Conservation (phyloP, 1,284 basidiomycete species). For the Tilletia horrida region DNA sequence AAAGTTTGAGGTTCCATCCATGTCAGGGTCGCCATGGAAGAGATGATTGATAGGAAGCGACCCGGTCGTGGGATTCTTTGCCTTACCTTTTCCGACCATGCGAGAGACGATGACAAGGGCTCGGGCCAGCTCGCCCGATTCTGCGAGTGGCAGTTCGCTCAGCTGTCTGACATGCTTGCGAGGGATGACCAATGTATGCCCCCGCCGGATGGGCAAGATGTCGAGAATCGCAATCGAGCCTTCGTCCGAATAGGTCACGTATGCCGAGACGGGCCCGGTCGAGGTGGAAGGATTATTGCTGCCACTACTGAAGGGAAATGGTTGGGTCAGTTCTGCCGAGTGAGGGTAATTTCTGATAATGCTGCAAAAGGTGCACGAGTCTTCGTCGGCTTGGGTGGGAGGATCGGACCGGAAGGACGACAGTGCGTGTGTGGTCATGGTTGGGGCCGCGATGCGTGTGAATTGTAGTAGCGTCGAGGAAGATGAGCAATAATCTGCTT, state of each 20-base stretch:
- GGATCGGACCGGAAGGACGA: neutral
- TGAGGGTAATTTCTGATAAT: constrained; percentile 20
- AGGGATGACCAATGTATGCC: constrained; percentile 38
- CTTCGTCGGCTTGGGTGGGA: too few relatives aligned
- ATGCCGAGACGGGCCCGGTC: constrained; percentile 18
- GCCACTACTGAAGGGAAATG: neutral
- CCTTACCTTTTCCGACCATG: constrained; percentile 32
- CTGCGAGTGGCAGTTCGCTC: constrained; percentile 22
- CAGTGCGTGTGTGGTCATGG: constrained; percentile 8
- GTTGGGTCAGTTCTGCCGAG: constrained; percentile 18
- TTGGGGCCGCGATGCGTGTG: too few relatives aligned
- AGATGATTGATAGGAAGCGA: too few relatives aligned
- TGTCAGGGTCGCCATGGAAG: too few relatives aligned
- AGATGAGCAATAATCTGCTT: too few relatives aligned
- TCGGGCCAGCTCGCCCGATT: constrained; percentile 28
- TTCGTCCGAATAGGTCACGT: constrained; percentile 58
- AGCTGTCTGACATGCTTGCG: constrained; percentile 30
- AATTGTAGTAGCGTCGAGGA: too few relatives aligned
- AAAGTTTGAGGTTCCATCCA: neutral
- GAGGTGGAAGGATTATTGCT: neutral
- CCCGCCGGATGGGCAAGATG: constrained; percentile 67
- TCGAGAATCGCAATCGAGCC: constrained; percentile 70
- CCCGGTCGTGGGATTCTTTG: too few relatives aligned
- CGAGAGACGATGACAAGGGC: constrained; percentile 31
- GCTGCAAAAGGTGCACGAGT: constrained; percentile 21